A percentile compares a stretch with the other conserved stretches of the same genome.
These are phyloP conservation scores for Collybia mongolica DNA, from an alignment of 768 basidiomycete genomes.

Conservation along the genomic window DNA sequence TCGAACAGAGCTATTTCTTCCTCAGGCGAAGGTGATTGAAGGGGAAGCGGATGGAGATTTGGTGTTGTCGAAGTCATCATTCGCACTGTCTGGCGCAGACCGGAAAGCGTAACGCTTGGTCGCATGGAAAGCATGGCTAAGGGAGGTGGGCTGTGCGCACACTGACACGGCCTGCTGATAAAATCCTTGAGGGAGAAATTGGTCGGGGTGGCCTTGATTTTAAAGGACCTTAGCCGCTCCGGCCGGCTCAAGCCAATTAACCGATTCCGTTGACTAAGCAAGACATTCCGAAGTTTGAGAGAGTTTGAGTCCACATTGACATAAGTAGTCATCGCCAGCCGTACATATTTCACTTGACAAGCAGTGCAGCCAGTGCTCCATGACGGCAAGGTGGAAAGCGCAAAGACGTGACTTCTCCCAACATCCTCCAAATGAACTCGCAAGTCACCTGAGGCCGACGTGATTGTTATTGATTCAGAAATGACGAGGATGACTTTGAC, in stretches of 20 bases:
- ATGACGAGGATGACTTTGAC: slow-evolving; percentile 39
- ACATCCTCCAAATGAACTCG: slow-evolving; percentile 13
- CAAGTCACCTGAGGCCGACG: slow-evolving; percentile 13
- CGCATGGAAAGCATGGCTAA: slow-evolving; percentile 28
- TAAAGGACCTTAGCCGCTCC: too few relatives aligned
- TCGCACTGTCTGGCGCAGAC: slow-evolving; percentile 23
- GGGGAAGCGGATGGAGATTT: slow-evolving; percentile 39
- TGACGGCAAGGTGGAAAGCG: neutral
- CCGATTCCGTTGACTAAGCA: too few relatives aligned
- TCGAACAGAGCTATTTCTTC: slow-evolving; percentile 61
- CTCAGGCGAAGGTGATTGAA: slow-evolving; percentile 55
- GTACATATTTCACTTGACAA: too few relatives aligned
- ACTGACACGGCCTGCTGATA: too few relatives aligned
- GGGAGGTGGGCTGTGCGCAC: too few relatives aligned
- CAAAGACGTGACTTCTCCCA: neutral
- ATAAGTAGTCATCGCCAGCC: too few relatives aligned
- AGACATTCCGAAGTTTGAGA: too few relatives aligned
- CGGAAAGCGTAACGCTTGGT: slow-evolving; percentile 21
- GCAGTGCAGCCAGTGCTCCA: neutral
- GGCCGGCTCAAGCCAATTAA: too few relatives aligned
- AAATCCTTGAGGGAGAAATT: too few relatives aligned
- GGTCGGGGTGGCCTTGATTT: too few relatives aligned
- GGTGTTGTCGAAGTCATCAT: slow-evolving; percentile 39
- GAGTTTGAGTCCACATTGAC: too few relatives aligned
- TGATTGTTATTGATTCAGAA: slow-evolving; percentile 23